phyloP scores from a whole-genome alignment of 106 monocot species.

The Dactylorhiza incarnata region DNA sequence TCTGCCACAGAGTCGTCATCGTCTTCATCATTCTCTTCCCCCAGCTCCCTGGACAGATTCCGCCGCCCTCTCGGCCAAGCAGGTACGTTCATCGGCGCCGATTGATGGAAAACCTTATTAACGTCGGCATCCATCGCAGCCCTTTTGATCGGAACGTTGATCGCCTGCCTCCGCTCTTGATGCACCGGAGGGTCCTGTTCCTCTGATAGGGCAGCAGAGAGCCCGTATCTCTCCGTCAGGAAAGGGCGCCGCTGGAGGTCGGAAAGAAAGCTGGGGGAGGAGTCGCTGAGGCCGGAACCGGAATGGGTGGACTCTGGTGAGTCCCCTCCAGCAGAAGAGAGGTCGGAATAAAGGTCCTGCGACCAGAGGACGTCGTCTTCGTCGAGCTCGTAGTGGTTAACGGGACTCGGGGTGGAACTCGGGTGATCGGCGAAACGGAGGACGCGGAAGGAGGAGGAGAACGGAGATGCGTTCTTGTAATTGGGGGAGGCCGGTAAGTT shows the following conservation, averaged over 20 bases:
- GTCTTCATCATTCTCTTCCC: slow-evolving; percentile 9
- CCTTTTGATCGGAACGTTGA: slow-evolving; percentile 11
- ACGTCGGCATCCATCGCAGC: background rate
- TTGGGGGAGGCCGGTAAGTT: background rate
- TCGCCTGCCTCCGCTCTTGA: slow-evolving; percentile 7
- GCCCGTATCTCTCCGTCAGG: slow-evolving; percentile 30
- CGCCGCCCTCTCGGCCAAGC: slow-evolving; percentile 31
- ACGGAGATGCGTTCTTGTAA: background rate
- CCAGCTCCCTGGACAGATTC: slow-evolving; percentile 3
- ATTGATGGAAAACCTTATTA: slow-evolving; percentile 21
- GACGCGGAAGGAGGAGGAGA: slow-evolving; percentile 29
- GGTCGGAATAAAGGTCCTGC: slow-evolving; percentile 7
- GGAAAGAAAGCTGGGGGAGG: background rate
- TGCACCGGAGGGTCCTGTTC: slow-evolving; percentile 1
- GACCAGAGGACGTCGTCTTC: slow-evolving; percentile 75
- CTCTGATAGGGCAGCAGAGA: slow-evolving; percentile 47
- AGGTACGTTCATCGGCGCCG: slow-evolving; percentile 69
- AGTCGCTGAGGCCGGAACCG: background rate
- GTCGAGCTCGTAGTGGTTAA: slow-evolving; percentile 41
- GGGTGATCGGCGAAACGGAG: slow-evolving; percentile 35
- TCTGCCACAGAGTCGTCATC: slow-evolving; percentile 39
- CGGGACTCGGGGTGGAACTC: slow-evolving; percentile 1
- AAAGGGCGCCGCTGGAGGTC: slow-evolving; percentile 8
- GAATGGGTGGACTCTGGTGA: slow-evolving; percentile 4
- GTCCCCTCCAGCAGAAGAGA: background rate